Evolutionary conservation across 495 filamentous ascomycete species (phyloP), one percentile per base, ranked within the genome.

Genomic region (Elaphomyces granulatus): DNA sequence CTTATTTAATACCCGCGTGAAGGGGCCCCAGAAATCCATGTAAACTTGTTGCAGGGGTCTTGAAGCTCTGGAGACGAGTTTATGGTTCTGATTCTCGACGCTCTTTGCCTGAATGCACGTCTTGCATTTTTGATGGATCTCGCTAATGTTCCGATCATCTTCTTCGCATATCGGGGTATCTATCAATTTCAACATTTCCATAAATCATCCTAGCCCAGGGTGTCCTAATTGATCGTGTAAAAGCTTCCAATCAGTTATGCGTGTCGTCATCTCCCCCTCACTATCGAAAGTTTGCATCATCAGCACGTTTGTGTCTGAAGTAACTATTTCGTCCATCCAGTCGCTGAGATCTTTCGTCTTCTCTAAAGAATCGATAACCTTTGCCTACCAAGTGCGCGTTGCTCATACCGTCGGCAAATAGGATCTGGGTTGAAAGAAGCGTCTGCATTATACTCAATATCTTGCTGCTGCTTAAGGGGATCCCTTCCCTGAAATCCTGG

Each of bases 21-120:
- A 37, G n/a, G 35, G 16, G 20, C 35, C 35, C 35, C 35, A 37
- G 20, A 37, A 37, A n/a, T 37, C 35, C 35, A 37, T 20, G n/a
- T 37, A 37, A 17, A 37, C 35, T 37, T 17, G 17, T 20, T 20
- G 8, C 17, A 37, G n/a, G 17, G 35, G 35, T 7, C 6, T 20
- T 16, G 10, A 16, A 4, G 35, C 35, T 17, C 35, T 37, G 4
- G 35, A 17, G 7, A 37, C 35, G 7, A n/a, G 10, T 20, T 15
- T 20, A n/a, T 37, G 35, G n/a, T 19, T 37, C 35, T 28, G 23
- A 28, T 28, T 37, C 12, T 28, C 12, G 12, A 28, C 23, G 12
- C 23, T 12, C 23, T 28, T 28, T 28, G 23, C 23, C 23, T 28
- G 12, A 28, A 28, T 28, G 12, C 23, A 28, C 23, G 23, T 28